Evolutionary conservation across 495 filamentous ascomycete species (phyloP).

Genomic region (Hypoxylon fuscum): DNA sequence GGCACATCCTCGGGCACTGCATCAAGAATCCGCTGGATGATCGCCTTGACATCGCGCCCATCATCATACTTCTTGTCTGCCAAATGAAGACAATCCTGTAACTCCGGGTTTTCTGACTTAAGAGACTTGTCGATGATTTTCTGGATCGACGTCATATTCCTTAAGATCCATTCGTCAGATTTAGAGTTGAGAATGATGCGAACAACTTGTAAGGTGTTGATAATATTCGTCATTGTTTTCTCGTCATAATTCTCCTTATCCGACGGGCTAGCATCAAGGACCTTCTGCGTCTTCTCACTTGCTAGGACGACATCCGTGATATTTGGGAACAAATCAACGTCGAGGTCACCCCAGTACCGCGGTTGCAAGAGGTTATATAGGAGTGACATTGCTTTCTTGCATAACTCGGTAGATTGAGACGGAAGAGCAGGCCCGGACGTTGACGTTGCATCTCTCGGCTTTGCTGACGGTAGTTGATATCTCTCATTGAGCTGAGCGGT

Average conservation of each 20-base stretch:
- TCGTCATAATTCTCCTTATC: constrained; percentile 89
- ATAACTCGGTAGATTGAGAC: constrained; percentile 72
- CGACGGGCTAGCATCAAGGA: constrained; percentile 80
- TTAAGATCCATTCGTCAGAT: constrained; percentile 86
- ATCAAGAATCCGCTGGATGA: constrained; percentile 82
- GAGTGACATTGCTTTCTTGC: constrained; percentile 82
- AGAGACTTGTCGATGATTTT: constrained; percentile 90
- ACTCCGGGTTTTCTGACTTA: constrained; percentile 84
- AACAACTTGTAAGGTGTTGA: constrained; percentile 92
- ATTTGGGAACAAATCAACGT: constrained; percentile 89
- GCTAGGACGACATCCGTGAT: constrained; percentile 84
- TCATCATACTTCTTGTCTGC: constrained; percentile 72
- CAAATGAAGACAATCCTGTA: constrained; percentile 89
- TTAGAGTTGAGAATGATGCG: constrained; percentile 87
- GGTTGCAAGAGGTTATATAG: constrained; percentile 88
- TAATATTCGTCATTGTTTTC: constrained; percentile 78
- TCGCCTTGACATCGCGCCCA: constrained; percentile 67
- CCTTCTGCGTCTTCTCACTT: constrained; percentile 70
- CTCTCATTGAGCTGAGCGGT: constrained; percentile 88
- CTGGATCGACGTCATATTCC: constrained; percentile 78
- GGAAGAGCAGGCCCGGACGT: constrained; percentile 60
- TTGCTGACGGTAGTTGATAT: constrained; percentile 76
- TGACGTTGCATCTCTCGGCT: constrained; percentile 63
- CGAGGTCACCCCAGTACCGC: constrained; percentile 90
- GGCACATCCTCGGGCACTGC: constrained; percentile 88